Percentiles rank a stretch among this genome's conserved stretches.
These are phyloP conservation scores for Basidiobolus meristosporus DNA, from an alignment of 371 early-diverging fungal species.

Conservation along the genomic window DNA sequence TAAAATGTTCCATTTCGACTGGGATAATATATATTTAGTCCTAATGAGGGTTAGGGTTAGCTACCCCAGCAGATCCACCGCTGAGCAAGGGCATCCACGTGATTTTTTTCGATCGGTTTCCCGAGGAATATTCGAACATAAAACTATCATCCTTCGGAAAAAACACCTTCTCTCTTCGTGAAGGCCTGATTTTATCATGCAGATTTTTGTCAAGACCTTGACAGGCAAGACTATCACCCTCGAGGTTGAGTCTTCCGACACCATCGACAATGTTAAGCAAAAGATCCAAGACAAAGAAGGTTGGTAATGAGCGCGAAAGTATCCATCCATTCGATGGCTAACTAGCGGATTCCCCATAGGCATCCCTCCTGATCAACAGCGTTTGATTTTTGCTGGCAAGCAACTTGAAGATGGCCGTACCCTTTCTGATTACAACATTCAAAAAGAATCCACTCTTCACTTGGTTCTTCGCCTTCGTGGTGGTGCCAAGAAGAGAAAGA, in stretches of 20 bases:
- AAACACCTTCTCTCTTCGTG: too few relatives aligned
- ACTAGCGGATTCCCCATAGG: too few relatives aligned
- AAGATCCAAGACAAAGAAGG: conserved; percentile 99
- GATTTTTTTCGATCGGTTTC: too few relatives aligned
- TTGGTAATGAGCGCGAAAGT: not conserved
- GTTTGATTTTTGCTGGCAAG: conserved; percentile 94
- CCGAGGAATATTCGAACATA: too few relatives aligned
- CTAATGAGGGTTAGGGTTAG: too few relatives aligned
- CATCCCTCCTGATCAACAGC: conserved; percentile 66
- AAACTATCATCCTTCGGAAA: too few relatives aligned
- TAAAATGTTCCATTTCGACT: too few relatives aligned
- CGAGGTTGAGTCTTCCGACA: conserved; percentile 94
- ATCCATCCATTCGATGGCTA: too few relatives aligned
- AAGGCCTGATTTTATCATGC: conserved; percentile 14
- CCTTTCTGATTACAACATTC: conserved; percentile 71
- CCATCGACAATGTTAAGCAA: conserved; percentile 88
- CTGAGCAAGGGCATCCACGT: too few relatives aligned
- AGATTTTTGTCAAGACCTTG: conserved; percentile 96
- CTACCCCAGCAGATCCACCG: too few relatives aligned
- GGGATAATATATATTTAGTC: too few relatives aligned
- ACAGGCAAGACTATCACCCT: conserved; percentile 97
- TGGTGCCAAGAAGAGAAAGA: conserved; percentile 97
- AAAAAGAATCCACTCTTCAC: conserved; percentile 70
- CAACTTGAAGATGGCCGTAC: conserved; percentile 87
- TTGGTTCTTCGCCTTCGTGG: conserved; percentile 70